Evolutionary conservation across 2,329 filamentous ascomycete species (phyloP), one percentile per base, ranked within the genome.

Genomic region (Aquanectria penicillioides): DNA sequence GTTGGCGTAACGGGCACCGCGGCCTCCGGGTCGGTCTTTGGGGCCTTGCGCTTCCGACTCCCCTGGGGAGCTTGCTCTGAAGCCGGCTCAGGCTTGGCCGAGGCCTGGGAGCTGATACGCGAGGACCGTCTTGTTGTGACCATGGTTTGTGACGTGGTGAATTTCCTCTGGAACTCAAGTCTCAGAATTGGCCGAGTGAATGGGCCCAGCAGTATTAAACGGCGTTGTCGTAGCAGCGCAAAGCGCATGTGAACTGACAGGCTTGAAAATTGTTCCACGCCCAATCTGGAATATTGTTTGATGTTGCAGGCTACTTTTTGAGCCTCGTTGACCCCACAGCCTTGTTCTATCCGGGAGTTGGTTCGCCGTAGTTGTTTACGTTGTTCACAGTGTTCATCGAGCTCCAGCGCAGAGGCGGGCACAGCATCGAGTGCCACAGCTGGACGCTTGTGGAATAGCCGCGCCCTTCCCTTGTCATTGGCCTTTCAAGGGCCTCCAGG

Each of bases 91-190:
- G n/a, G 22, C 29, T 61, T 60, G 8, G 51, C 33, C 13, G 71
- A 48, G 20, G 49, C 8, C 17, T 56, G 56, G n/a, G 65, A 71
- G 59, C 73, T 76, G 22, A 84, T 73, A 33, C 81, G 78, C 10
- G 79, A 74, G 3, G 77, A 80, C 18, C 75, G 73, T 33, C 77
- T 73, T 43, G 73, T 75, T 13, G 66, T 67, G 26, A 77, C 75
- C 67, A 76, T 74, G 20, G 46, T 63, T 34, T 49, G 36, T 29
- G 57, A 37, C 29, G 56, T 31, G 31, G 17, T 59, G 61, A 57
- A 40, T 67, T 13, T 34, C 51, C 37, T 41, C 22, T 26, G 65
- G 8, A 4, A 25, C 25, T 20, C 47, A 17, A 49, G 40, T 23
- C 26, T 17, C 20, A 31, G 50, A 25, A 33, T 25, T 25, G 20